Base-by-base conservation (phyloP, 805 yeast genomes). In the Saturnispora quitensis region DNA sequence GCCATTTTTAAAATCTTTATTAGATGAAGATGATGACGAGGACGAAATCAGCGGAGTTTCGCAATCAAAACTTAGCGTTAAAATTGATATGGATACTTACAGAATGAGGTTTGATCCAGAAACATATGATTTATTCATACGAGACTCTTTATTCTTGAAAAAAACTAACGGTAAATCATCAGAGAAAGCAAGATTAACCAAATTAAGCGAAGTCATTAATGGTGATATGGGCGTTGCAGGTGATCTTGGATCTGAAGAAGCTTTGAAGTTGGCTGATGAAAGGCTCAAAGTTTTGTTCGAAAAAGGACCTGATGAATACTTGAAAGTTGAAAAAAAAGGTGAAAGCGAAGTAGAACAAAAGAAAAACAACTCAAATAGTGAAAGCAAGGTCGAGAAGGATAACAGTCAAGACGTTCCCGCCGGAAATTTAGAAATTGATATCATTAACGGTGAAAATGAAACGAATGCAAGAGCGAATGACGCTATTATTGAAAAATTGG, bases 91-190 rank as follows among this genome's bases (percentile, higher is more conserved):
- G 59, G 84, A 84, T 59, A 80, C 89, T 3, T 93, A 88, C 67
- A 76, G 86, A 56, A 69, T 93, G 61, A 82, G 86, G 62, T 89
- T 91, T 63, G 95, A 88, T 62, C 76, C 84, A 4, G 82, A 76
- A 5, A 80, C 96, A 0, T 80, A 76, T 56, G 99, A 93, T 69
- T 84, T 82, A 56, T 89, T 86, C 60, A 76, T 88, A 2, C 74
- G 95, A 47, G 75, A 73, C 55, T 69, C 82, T 1, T 70, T 79
- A 17, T 81, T 73, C 54, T 59, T 59, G 9, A 54, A 56, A n/a
- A 72, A 67, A 31, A 52, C 60, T 2, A 18, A 50, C 20, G 40
- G 45, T 20, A 49, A 53, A 28, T 58, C 56, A 33, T 47, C 56
- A 22, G 43, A 50, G 25, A 50, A 54, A 9, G 40, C 51, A 7